These are phyloP conservation scores for Lepidium sativum DNA, from an alignment of 345 rosid species.

Conservation along the genomic window DNA sequence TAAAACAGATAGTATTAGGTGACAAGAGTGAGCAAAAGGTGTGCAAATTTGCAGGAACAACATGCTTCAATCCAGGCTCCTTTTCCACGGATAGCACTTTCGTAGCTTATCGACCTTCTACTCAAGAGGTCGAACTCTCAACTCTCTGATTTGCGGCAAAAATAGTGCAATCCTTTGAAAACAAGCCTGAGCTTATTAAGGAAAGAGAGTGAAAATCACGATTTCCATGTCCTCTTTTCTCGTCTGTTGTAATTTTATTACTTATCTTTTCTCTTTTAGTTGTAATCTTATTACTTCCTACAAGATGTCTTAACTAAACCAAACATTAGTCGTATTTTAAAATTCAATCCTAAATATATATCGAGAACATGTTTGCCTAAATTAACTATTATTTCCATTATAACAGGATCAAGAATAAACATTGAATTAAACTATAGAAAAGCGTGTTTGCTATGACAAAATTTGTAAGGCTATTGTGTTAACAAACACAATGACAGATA, in stretches of 20 bases:
- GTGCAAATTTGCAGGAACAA: slow-evolving; percentile 63
- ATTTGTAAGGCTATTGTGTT: neutral
- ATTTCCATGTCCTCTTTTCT: neutral
- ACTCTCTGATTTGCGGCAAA: slow-evolving; percentile 33
- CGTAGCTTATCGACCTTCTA: slow-evolving; percentile 71
- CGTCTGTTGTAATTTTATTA: neutral
- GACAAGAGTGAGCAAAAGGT: slow-evolving; percentile 82
- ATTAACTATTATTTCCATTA: neutral
- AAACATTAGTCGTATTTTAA: neutral
- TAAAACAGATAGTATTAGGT: slow-evolving; percentile 63
- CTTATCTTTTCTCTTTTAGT: neutral
- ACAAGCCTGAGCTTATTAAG: neutral
- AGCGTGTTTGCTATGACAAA: neutral
- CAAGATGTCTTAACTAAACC: neutral
- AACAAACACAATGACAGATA: neutral
- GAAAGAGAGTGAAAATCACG: neutral
- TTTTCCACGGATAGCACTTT: slow-evolving; percentile 67
- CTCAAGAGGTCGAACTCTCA: slow-evolving; percentile 80
- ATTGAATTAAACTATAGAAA: neutral
- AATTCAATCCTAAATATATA: neutral
- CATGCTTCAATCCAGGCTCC: slow-evolving; percentile 91
- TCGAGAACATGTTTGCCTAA: neutral
- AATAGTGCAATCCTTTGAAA: neutral
- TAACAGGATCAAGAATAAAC: neutral
- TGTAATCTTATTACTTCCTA: neutral